Conservation (phyloP, 768 basidiomycete genomes). For the Trametes elegans region DNA sequence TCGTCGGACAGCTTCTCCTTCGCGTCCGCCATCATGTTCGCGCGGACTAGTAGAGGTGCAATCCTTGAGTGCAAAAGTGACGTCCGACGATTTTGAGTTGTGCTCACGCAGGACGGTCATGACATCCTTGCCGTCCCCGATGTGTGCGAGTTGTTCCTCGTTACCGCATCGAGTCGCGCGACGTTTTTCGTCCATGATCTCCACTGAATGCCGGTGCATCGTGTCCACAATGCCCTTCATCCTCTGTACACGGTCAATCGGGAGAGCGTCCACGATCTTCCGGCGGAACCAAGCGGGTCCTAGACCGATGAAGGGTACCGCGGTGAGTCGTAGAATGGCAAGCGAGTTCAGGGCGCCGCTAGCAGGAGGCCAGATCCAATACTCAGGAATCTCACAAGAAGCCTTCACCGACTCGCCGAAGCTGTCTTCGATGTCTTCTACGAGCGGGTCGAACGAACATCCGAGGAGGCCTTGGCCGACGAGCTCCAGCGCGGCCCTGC, state of each 20-base stretch:
- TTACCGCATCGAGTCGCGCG: constrained; percentile 25
- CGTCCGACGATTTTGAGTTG: constrained; percentile 7
- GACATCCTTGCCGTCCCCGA: constrained; percentile 40
- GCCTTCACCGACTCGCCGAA: constrained; percentile 18
- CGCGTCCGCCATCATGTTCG: constrained; percentile 33
- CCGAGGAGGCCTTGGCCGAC: neutral
- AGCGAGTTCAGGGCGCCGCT: too few relatives aligned
- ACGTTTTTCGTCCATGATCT: constrained; percentile 40
- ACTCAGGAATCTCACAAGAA: constrained; percentile 34
- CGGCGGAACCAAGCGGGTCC: constrained; percentile 41
- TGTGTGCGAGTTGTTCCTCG: too few relatives aligned
- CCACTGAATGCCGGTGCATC: constrained; percentile 41
- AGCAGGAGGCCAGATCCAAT: too few relatives aligned
- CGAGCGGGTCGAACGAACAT: neutral
- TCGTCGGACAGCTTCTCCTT: constrained; percentile 25
- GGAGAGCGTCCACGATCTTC: constrained; percentile 40
- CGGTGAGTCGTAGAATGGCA: constrained; percentile 45
- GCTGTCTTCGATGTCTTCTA: neutral
- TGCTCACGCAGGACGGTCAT: constrained; percentile 42
- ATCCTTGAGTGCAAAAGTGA: too few relatives aligned
- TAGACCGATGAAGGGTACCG: constrained; percentile 40
- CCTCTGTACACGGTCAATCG: constrained; percentile 37
- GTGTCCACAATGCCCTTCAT: constrained; percentile 44
- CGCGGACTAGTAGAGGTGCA: constrained; percentile 33
- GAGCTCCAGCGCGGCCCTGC: neutral